Base-by-base conservation (phyloP, 2,329 filamentous ascomycete genomes). In the Geosmithia putterillii region DNA sequence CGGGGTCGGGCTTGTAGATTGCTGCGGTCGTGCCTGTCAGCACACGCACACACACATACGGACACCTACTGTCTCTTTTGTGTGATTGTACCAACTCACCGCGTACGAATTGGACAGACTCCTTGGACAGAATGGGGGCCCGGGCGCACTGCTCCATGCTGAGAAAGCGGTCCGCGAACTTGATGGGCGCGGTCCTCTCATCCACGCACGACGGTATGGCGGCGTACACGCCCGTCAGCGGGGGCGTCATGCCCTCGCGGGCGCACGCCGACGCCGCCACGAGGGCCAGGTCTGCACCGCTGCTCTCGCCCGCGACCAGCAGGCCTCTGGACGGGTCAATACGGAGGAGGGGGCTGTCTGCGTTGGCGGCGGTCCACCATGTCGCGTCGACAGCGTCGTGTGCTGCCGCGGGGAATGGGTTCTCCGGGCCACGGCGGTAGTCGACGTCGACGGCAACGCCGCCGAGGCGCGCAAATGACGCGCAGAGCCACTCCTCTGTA, bases 401-500 rank as follows among this genome's bases (percentile, higher is more conserved):
- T 7, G 57, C 46, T 4, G 54, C 52, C 9, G 54, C 46, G 14
- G 56, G 55, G 22, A 59, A 57, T 7, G 50, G 43, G 41, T 56
- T 49, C 25, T 60, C 55, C 7, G 57, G 54, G 2, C 57, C 54
- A 44, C 50, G 52, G 4, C 57, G 49, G 43, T 57, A 58, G 28
- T 51, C 48, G 17, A 57, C 43, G 37, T 54, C 54, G 14, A 58
- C 45, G 5, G 50, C 49, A 18, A 60, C 38, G 4, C 55, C 51
- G 4, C 54, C 55, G 9, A 60, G 44, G 7, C 45, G 43, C 6
- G 49, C 49, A 39, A 58, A 58, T 32, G 50, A 38, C 8, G 38
- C 47, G 42, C 55, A 59, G 3, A 57, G 49, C 18, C 46, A 43
- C 5, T 49, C 49, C 42, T 53, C 50, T 6, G 47, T 52, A 3